Evolutionary conservation across 805 yeast species (phyloP), one percentile per base, ranked within the genome.

Genomic region (Kluyveromyces aestuarii): DNA sequence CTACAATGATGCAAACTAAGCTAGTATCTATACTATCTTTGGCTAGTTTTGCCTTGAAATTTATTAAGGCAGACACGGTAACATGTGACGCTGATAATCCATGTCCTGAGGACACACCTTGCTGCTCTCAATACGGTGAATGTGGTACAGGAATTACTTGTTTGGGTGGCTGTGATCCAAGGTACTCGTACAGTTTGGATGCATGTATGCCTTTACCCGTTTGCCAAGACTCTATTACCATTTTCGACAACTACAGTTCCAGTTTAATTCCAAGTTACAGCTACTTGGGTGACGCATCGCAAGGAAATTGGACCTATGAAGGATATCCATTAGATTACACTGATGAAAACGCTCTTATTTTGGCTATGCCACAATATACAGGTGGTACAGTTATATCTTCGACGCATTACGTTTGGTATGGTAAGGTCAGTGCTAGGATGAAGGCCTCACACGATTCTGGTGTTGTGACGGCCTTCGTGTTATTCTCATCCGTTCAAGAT

Each of bases 161-260:
- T 72, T 72, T 89, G 46, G 93, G 91, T 51, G 91, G 95, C 35
- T 90, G 97, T 72, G 87, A 89, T 68, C 84, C 93, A 37, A 71
- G 80, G 52, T 81, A 58, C 60, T 86, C 95, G 1, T 62, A 48
- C 49, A 74, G 74, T 54, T 60, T 77, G 47, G 69, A 77, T 11
- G 80, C 96, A 0, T 90, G 97, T 69, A 78, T 87, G 81, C 89
- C 97, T 6, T 77, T 79, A 77, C 96, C 97, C 11, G 72, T 80
- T 7, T 87, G 95, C 74, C 64, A 72, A 58, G 62, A 75, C 52
- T 61, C 72, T 37, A 50, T 61, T 1, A 77, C 79, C 7, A 52
- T 55, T 1, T 80, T 82, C 57, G 65, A 62, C 50, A 56, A 59
- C 51, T 52, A 63, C 60, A 49, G 63, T 37, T 52, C 68, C 45